These are phyloP conservation scores for Wickerhamomyces tratensis DNA, from an alignment of 805 yeast species.

Conservation along the genomic window DNA sequence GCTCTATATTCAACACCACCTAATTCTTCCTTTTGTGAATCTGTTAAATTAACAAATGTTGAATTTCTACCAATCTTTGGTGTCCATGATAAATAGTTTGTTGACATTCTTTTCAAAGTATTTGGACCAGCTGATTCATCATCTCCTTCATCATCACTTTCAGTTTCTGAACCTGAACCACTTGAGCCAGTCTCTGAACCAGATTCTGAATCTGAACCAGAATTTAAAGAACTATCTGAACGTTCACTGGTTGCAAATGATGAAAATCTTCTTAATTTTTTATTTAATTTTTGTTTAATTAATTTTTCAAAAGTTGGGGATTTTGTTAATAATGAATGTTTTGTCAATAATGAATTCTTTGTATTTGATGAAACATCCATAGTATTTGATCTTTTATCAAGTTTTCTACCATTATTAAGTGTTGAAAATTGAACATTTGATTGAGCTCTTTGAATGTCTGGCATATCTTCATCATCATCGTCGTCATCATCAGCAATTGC, in stretches of 20 bases:
- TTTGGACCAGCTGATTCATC: slow-evolving; percentile 20
- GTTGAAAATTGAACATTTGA: slow-evolving; percentile 27
- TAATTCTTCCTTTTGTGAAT: slow-evolving; percentile 81
- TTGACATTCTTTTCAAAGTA: slow-evolving; percentile 31
- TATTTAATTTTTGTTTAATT: slow-evolving; percentile 23
- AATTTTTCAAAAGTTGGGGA: slow-evolving; percentile 41
- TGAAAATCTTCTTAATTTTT: slow-evolving; percentile 18
- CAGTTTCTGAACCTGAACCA: slow-evolving; percentile 6
- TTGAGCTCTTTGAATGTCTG: slow-evolving; percentile 14
- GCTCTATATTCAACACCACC: slow-evolving; percentile 98
- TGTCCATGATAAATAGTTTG: slow-evolving; percentile 75
- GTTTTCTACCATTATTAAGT: slow-evolving; percentile 25
- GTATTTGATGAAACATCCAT: slow-evolving; percentile 27
- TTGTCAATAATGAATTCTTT: no score
- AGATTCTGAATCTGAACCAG: slow-evolving; percentile 4
- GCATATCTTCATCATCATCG: slow-evolving; percentile 15
- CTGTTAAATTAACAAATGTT: slow-evolving; percentile 73
- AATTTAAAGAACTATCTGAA: slow-evolving; percentile 1
- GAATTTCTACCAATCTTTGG: slow-evolving; percentile 94
- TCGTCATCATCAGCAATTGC: slow-evolving; percentile 8
- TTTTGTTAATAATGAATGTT: slow-evolving; percentile 16
- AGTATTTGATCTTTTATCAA: slow-evolving; percentile 37
- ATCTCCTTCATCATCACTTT: slow-evolving; percentile 1
- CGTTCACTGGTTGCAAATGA: slow-evolving; percentile 11
- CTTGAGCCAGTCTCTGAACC: slow-evolving; percentile 10